These are phyloP conservation scores for Colletotrichum endophyticum DNA, from an alignment of 2,329 filamentous ascomycete genomes.

Conservation along the genomic window DNA sequence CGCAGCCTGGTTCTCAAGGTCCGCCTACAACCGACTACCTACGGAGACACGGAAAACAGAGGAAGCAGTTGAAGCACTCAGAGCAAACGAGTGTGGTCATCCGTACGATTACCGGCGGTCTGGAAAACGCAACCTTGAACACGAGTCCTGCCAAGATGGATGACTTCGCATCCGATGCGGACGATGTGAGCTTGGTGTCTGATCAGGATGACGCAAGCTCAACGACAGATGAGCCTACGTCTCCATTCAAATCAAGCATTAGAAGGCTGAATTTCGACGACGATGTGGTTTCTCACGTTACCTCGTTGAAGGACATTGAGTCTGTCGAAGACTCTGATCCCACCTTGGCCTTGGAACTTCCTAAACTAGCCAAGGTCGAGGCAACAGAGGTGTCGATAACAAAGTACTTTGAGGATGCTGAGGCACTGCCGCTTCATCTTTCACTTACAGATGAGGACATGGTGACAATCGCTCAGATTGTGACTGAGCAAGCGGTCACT, in stretches of 20 bases:
- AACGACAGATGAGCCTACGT: constrained; percentile 52
- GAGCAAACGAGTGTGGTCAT: constrained; percentile 35
- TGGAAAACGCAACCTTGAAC: constrained; percentile 37
- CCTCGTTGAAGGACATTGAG: constrained; percentile 56
- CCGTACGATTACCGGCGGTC: constrained; percentile 37
- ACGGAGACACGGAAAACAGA: constrained; percentile 49
- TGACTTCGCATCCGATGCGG: constrained; percentile 46
- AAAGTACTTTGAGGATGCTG: constrained; percentile 64
- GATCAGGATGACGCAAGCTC: constrained; percentile 61
- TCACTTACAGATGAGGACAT: constrained; percentile 62
- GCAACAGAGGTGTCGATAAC: constrained; percentile 54
- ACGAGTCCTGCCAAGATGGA: constrained; percentile 45
- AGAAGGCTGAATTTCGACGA: constrained; percentile 52
- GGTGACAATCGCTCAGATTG: constrained; percentile 71
- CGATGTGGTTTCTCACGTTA: constrained; percentile 56
- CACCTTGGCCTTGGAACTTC: constrained; percentile 53
- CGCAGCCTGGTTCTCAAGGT: constrained; percentile 32
- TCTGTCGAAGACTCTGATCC: constrained; percentile 50
- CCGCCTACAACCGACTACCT: constrained; percentile 54
- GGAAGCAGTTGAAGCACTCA: constrained; percentile 34
- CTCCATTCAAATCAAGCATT: constrained; percentile 54
- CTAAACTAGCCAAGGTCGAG: constrained; percentile 52
- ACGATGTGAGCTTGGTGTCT: constrained; percentile 57
- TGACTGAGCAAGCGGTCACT: constrained; percentile 72
- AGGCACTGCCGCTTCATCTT: constrained; percentile 53